phyloP scores from a whole-genome alignment of 2,329 filamentous ascomycete genomes.

The Thermochaetoides dissita region DNA sequence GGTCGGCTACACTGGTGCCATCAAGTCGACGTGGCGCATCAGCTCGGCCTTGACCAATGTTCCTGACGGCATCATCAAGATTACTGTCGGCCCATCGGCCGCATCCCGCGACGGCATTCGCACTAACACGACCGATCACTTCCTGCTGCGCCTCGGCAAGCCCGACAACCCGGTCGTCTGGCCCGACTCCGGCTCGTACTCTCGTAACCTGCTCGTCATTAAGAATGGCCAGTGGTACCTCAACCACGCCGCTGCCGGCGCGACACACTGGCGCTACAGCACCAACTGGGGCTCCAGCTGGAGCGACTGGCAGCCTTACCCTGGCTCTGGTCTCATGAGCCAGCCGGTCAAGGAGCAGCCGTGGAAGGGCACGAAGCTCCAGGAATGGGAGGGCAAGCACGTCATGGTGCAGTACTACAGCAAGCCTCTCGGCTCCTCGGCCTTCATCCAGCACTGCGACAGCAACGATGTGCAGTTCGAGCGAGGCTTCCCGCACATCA shows the following conservation, averaged over 20 bases:
- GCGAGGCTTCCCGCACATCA: constrained; percentile 47
- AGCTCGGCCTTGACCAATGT: constrained; percentile 39
- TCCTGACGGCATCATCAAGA: constrained; percentile 44
- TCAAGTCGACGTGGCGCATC: constrained; percentile 40
- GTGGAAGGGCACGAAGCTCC: constrained; percentile 45
- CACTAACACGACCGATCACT: constrained; percentile 38
- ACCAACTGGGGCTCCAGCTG: constrained; percentile 46
- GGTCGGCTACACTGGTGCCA: constrained; percentile 32
- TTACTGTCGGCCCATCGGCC: constrained; percentile 42
- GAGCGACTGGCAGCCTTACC: constrained; percentile 44
- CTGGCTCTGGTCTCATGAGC: constrained; percentile 30
- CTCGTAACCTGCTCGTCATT: constrained; percentile 32
- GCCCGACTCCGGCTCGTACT: constrained; percentile 42
- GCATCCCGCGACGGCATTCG: constrained; percentile 17
- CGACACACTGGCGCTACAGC: constrained; percentile 48
- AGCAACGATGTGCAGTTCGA: constrained; percentile 22
- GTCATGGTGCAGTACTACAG: constrained; percentile 51
- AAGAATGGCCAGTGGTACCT: constrained; percentile 29
- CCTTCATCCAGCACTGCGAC: constrained; percentile 47
- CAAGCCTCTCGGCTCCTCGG: constrained; percentile 41
- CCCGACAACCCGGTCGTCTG: constrained; percentile 46
- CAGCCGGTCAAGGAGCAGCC: constrained; percentile 26
- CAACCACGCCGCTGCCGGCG: constrained; percentile 46
- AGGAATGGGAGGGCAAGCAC: constrained; percentile 48
- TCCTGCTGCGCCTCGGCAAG: constrained; percentile 46